Base-by-base conservation (phyloP, 2,329 filamentous ascomycete species). In the Arachnopeziza araneosa region DNA sequence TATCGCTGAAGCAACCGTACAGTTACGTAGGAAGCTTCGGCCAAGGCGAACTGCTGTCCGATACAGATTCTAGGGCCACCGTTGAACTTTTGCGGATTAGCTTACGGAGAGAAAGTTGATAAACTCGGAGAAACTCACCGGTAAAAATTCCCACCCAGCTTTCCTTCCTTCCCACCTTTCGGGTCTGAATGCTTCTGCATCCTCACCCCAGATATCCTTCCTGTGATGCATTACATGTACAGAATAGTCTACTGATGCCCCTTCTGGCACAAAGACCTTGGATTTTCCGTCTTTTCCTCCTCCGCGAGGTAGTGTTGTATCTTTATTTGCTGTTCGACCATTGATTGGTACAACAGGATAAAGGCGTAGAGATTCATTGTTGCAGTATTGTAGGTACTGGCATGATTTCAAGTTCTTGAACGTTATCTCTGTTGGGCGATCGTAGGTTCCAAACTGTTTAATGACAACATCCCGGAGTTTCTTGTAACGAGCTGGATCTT, bases 311-410 rank as follows among this genome's bases (percentile, higher is more conserved):
- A 77, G 56, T 0, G 69, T 69, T 0, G 72, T 75, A 57, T 84
- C 81, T 54, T 74, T 73, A 22, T 75, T 72, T 2, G 82, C 80
- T 24, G 70, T 66, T 59, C 83, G 78, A 9, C 72, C 71, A 69
- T 86, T 86, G 50, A 77, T 64, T 1, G 83, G 82, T 12, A 85
- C 81, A 6, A 80, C 74, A 1, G 82, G 81, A 64, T 82, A 78
- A 0, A 83, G 65, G 12, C 82, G 79, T 5, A 85, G 76, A 1
- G 80, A 75, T 69, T 72, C 70, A 22, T 69, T 71, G 8, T 66
- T 65, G 32, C 68, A 68, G 26, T 68, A 53, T 24, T 70, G 69
- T 12, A 72, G 60, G 52, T 72, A 72, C 52, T 63, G 59, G 24
- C 69, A 71, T 12, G 44, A 32, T 55, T 72, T 72, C 19, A 72